Conservation (phyloP, 2,329 filamentous ascomycete species). For the Aspergillus sclerotialis region DNA sequence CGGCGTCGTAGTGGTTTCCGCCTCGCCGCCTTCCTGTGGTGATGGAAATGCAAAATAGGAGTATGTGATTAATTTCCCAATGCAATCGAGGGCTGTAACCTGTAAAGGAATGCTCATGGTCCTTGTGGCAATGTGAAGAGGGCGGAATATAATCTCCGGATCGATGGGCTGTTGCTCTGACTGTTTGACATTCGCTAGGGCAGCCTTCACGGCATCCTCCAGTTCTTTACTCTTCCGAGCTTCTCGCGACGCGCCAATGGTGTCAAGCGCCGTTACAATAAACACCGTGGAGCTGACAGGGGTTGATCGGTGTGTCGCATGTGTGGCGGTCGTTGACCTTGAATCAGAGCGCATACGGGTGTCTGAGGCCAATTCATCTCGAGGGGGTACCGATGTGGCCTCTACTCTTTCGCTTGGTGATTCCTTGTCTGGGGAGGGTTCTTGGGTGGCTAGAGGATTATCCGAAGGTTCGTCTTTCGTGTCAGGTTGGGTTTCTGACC, state of each 20-base stretch:
- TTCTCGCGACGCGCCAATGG: conserved; percentile 86
- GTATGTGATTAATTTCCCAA: conserved; percentile 97
- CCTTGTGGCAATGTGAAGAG: conserved; percentile 82
- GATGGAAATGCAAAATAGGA: conserved; percentile 84
- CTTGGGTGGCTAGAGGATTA: conserved; percentile 9
- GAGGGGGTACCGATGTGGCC: conserved; percentile 11
- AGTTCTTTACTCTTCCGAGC: conserved; percentile 80
- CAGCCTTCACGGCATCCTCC: conserved; percentile 71
- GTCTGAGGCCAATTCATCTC: conserved; percentile 18
- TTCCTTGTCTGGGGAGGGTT: conserved; percentile 8
- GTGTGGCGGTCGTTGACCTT: conserved; percentile 50
- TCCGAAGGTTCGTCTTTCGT: conserved; percentile 10
- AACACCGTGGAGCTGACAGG: conserved; percentile 93
- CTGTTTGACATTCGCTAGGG: conserved; percentile 78
- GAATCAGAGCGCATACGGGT: conserved; percentile 52
- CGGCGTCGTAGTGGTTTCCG: conserved; percentile 18
- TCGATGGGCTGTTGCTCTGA: conserved; percentile 74
- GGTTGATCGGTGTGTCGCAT: conserved; percentile 47
- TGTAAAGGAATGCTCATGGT: conserved; percentile 77
- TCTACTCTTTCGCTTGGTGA: conserved; percentile 10
- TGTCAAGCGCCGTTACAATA: conserved; percentile 86
- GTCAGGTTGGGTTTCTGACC: conserved; percentile 13
- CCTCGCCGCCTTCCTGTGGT: conserved; percentile 19
- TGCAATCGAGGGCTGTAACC: conserved; percentile 89
- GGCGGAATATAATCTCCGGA: conserved; percentile 85